Conservation (phyloP, 345 rosid genomes). For the Melastoma malabathricum region DNA sequence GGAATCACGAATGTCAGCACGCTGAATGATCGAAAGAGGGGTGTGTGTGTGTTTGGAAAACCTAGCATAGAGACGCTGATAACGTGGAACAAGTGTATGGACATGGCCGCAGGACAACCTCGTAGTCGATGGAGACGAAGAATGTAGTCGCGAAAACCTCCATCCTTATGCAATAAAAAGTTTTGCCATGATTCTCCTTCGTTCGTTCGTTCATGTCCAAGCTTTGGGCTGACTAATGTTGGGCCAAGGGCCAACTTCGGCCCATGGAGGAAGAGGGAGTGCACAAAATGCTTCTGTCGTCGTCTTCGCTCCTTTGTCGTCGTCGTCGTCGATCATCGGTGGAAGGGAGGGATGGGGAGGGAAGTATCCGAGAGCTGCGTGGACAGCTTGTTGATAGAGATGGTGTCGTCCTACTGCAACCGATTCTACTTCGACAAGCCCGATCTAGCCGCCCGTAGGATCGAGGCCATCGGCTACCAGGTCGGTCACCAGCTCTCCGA, state of each 20-base stretch:
- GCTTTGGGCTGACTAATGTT: not conserved
- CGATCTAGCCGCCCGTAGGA: constrained; percentile 97
- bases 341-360: constrained; percentile 40
- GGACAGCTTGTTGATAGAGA: constrained; percentile 68
- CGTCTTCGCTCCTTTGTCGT: not conserved
- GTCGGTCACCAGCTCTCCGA: constrained; percentile 99
- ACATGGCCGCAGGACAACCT: no score
- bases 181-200: no score
- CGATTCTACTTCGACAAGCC: constrained; percentile 78
- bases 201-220: no score
- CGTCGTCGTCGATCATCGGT: not conserved
- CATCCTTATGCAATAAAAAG: no score
- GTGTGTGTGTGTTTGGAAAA: no score
- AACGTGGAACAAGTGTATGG: no score
- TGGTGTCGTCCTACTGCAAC: constrained; percentile 72
- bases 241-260: not conserved
- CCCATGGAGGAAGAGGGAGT: not conserved
- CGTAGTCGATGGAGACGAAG: no score
- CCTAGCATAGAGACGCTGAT: no score
- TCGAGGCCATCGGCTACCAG: constrained; percentile 97
- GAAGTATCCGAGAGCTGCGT: constrained; percentile 95
- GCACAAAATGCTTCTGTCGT: not conserved
- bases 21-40: no score
- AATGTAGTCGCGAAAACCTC: no score
- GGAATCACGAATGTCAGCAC: no score